These are phyloP conservation scores for Ustilago crameri DNA, from an alignment of 1,284 basidiomycete genomes.

Conservation along the genomic window DNA sequence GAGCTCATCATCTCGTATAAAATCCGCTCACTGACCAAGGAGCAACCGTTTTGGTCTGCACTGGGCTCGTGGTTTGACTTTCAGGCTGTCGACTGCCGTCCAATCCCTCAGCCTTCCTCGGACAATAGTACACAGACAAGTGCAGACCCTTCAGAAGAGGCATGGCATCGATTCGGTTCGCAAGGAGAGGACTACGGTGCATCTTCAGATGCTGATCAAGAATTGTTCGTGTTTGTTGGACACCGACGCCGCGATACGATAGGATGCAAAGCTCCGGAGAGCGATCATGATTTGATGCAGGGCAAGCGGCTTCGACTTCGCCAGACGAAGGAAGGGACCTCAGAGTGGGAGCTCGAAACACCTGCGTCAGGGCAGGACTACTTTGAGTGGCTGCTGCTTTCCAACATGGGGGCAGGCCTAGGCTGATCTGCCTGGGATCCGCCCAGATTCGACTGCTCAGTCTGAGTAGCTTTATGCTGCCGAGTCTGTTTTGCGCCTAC, in stretches of 20 bases:
- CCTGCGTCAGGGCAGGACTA: conserved; percentile 35
- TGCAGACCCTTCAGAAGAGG: neutral
- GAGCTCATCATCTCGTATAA: conserved; percentile 72
- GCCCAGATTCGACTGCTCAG: neutral
- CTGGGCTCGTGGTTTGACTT: conserved; percentile 85
- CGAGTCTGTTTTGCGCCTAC: conserved; percentile 5
- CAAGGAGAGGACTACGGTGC: conserved; percentile 25
- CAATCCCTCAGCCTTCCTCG: neutral
- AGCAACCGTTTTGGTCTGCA: conserved; percentile 81
- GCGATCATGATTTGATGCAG: conserved; percentile 51
- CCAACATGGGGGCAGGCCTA: conserved; percentile 34
- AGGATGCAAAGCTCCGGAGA: conserved; percentile 40
- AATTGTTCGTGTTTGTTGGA: conserved; percentile 57
- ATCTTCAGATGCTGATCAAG: conserved; percentile 41
- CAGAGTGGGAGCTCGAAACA: conserved; percentile 14
- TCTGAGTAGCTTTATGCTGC: neutral
- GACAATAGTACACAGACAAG: neutral
- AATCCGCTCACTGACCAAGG: conserved; percentile 79
- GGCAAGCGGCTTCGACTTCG: conserved; percentile 42
- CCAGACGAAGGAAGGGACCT: conserved; percentile 3
- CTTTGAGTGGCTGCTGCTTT: conserved; percentile 57
- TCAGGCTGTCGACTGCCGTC: conserved; percentile 71
- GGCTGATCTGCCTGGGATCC: conserved; percentile 12
- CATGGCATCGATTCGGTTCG: conserved; percentile 41
- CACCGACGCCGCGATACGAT: conserved; percentile 40